These are phyloP conservation scores for Flaveria bidentis DNA, from an alignment of 129 eudicot species.

Conservation along the genomic window DNA sequence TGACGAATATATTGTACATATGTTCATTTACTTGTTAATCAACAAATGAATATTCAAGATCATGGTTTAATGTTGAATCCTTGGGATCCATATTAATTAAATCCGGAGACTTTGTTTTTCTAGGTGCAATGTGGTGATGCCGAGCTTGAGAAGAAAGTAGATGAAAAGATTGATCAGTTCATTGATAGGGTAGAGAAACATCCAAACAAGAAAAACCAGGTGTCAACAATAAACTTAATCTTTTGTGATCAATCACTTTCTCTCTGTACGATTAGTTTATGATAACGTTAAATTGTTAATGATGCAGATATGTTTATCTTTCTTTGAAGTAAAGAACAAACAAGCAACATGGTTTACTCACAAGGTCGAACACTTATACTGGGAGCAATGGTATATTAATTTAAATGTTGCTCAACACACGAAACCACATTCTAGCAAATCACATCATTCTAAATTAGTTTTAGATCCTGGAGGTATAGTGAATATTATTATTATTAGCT, in stretches of 20 bases:
- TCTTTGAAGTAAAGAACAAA: conserved; percentile 89
- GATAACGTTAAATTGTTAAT: background rate
- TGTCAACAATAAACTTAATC: conserved; percentile 22
- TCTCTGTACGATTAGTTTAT: background rate
- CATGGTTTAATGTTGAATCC: conserved; percentile 4
- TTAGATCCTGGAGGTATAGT: conserved; percentile 79
- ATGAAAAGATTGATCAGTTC: conserved; percentile 92
- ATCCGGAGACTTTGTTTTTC: conserved; percentile 13
- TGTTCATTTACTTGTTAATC: background rate
- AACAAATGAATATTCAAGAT: conserved; percentile 11
- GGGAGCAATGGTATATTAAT: conserved; percentile 97
- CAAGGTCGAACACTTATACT: conserved; percentile 88
- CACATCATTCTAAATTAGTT: conserved; percentile 73
- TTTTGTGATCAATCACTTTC: conserved; percentile 12
- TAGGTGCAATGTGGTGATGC: conserved; percentile 94
- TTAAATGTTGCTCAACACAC: conserved; percentile 78
- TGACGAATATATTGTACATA: conserved; percentile 5
- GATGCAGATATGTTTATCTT: conserved; percentile 87
- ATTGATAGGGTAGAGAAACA: conserved; percentile 89
- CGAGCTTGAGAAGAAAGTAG: conserved; percentile 88
- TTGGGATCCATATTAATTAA: conserved; percentile 25
- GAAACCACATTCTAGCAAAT: conserved; percentile 71
- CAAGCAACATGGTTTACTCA: conserved; percentile 89
- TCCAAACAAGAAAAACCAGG: conserved; percentile 99
- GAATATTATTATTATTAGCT: background rate